phyloP scores from a whole-genome alignment of 257 asterid species.

The Fraxinus cuspidata region DNA sequence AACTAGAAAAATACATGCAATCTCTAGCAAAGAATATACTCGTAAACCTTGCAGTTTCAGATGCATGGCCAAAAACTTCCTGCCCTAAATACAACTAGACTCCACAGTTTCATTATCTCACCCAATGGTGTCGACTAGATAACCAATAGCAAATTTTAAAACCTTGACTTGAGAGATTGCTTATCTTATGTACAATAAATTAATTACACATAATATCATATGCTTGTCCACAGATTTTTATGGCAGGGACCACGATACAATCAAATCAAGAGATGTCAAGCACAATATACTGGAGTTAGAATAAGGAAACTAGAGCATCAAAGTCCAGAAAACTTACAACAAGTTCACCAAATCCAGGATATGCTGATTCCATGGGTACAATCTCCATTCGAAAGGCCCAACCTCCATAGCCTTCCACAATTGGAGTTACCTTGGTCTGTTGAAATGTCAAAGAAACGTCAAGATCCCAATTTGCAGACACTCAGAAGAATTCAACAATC shows the following conservation, averaged over 20 bases:
- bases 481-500: constrained; percentile 17
- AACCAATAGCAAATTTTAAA: not conserved
- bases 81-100: not conserved
- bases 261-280: constrained; percentile 9
- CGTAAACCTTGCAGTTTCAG: not conserved
- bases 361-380: constrained; percentile 93
- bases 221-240: not conserved
- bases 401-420: constrained; percentile 98
- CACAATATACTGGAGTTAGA: not conserved
- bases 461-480: constrained; percentile 26
- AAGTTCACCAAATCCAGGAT: constrained; percentile 96
- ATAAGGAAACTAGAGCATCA: not conserved
- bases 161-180: not conserved
- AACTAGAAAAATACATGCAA: not conserved
- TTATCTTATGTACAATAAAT: not conserved
- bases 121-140: not conserved
- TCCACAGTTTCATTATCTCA: not conserved
- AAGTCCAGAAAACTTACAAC: constrained; percentile 58
- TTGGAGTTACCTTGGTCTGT: constrained; percentile 96
- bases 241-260: not conserved
- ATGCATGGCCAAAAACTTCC: not conserved
- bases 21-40: not conserved
- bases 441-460: constrained; percentile 32
- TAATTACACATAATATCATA: not conserved
- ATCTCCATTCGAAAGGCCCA: constrained; percentile 98